Conservation (phyloP, 306 rosid species). For the Sesbania bispinosa region DNA sequence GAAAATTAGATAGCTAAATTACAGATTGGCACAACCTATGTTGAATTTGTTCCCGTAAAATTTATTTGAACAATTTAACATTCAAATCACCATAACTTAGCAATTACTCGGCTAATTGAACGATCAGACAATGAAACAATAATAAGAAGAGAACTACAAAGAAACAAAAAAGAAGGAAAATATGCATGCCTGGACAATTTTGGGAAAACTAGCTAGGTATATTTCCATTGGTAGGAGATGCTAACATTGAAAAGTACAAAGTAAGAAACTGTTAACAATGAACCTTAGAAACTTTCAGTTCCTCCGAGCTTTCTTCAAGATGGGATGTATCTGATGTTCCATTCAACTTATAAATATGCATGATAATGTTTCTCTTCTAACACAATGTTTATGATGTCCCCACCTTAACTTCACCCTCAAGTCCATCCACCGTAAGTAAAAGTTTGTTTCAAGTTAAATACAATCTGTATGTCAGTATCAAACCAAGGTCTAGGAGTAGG, state of each 20-base stretch:
- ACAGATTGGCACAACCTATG: not conserved
- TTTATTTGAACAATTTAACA: not conserved
- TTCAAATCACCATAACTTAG: not conserved
- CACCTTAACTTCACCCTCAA: not conserved
- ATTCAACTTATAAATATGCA: not conserved
- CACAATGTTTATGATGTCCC: not conserved
- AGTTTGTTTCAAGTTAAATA: not conserved
- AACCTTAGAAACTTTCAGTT: not conserved
- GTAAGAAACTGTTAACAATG: not conserved
- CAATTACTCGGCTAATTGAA: not conserved
- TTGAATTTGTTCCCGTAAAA: not conserved
- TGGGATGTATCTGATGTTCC: not conserved
- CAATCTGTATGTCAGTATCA: not conserved
- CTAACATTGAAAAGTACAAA: not conserved
- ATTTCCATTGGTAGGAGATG: not conserved
- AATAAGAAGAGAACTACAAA: not conserved
- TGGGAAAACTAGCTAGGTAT: not conserved
- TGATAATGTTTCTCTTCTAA: not conserved
- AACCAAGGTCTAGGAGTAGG: not conserved
- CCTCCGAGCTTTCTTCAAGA: not conserved
- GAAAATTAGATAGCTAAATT: not conserved
- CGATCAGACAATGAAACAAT: not conserved
- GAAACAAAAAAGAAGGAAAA: not conserved
- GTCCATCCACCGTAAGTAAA: not conserved
- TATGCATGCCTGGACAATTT: not conserved